These are phyloP conservation scores for Umbelopsis sp. DNA, from an alignment of 192 early-diverging fungal species.

Conservation along the genomic window DNA sequence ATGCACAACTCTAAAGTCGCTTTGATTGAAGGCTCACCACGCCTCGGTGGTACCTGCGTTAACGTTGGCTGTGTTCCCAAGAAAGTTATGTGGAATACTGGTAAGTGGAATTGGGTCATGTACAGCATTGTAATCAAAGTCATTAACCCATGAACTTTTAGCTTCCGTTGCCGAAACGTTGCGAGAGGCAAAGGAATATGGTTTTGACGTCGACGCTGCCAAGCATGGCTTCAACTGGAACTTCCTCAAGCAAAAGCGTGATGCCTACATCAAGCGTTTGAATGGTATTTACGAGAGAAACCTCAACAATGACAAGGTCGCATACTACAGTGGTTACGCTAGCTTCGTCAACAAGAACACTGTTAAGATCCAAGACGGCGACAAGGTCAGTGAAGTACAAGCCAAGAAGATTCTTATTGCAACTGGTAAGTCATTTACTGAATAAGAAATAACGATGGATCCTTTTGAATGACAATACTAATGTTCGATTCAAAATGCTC, in stretches of 20 bases:
- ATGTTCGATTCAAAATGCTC: not conserved
- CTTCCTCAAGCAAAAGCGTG: slow-evolving; percentile 85
- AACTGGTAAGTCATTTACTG: slow-evolving; percentile 53
- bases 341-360: slow-evolving; percentile 79
- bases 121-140: not conserved
- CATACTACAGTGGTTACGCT: slow-evolving; percentile 82
- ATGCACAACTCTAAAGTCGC: slow-evolving; percentile 90
- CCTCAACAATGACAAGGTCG: slow-evolving; percentile 82
- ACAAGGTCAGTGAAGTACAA: slow-evolving; percentile 47
- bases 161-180: slow-evolving; percentile 87
- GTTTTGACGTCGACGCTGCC: slow-evolving; percentile 58
- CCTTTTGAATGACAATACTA: not conserved
- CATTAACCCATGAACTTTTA: not conserved
- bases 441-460: too few species aligned
- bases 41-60: slow-evolving; percentile 89
- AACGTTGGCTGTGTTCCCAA: slow-evolving; percentile 94
- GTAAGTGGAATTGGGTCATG: slow-evolving; percentile 34
- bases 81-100: slow-evolving; percentile 95
- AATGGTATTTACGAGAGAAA: slow-evolving; percentile 97
- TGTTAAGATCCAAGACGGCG: slow-evolving; percentile 52
- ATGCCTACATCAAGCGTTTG: slow-evolving; percentile 94
- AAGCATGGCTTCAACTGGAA: slow-evolving; percentile 74
- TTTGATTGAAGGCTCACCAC: slow-evolving; percentile 79
- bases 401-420: slow-evolving; percentile 93
- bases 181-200: slow-evolving; percentile 88